Evolutionary conservation across 768 basidiomycete species (phyloP).

Genomic region (Macrocybe gigantea): DNA sequence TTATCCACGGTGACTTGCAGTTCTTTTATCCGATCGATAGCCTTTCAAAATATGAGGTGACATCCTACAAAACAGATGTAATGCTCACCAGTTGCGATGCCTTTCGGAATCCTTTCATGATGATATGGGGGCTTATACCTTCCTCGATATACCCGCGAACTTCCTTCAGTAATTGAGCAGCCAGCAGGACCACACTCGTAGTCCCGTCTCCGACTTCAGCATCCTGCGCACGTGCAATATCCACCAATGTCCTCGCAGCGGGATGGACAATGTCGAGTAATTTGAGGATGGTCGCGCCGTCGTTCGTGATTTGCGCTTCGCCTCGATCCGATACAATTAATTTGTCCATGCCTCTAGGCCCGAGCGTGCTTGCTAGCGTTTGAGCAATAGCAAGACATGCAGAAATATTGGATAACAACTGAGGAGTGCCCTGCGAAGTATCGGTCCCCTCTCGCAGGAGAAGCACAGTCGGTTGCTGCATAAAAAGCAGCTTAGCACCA

Average conservation of each 20-base stretch:
- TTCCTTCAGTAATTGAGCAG: conserved; percentile 93
- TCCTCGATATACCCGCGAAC: conserved; percentile 90
- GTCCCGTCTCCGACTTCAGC: conserved; percentile 99
- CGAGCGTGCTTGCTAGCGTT: conserved; percentile 91
- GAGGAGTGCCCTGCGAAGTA: conserved; percentile 89
- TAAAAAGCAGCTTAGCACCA: conserved; percentile 10
- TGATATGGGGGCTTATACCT: conserved; percentile 94
- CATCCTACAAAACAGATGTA: conserved; percentile 5
- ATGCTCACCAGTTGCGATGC: conserved; percentile 76
- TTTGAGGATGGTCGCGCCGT: conserved; percentile 98
- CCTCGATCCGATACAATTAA: conserved; percentile 91
- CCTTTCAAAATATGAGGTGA: conserved; percentile 37
- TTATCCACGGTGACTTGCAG: conserved; percentile 90
- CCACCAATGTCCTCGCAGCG: conserved; percentile 95
- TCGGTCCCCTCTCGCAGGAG: conserved; percentile 96
- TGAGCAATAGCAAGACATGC: conserved; percentile 93
- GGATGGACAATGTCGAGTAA: conserved; percentile 97
- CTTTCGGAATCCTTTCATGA: conserved; percentile 93
- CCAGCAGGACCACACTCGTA: conserved; percentile 91
- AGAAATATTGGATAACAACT: conserved; percentile 91
- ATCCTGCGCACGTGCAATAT: conserved; percentile 97
- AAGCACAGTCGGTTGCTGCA: conserved; percentile 94
- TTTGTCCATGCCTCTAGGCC: conserved; percentile 98
- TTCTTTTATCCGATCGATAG: conserved; percentile 79
- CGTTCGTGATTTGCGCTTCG: conserved; percentile 98